Percentiles rank a stretch among this genome's conserved stretches.
phyloP scores from a whole-genome alignment of 257 asterid species.

The Leptodermis oblonga region DNA sequence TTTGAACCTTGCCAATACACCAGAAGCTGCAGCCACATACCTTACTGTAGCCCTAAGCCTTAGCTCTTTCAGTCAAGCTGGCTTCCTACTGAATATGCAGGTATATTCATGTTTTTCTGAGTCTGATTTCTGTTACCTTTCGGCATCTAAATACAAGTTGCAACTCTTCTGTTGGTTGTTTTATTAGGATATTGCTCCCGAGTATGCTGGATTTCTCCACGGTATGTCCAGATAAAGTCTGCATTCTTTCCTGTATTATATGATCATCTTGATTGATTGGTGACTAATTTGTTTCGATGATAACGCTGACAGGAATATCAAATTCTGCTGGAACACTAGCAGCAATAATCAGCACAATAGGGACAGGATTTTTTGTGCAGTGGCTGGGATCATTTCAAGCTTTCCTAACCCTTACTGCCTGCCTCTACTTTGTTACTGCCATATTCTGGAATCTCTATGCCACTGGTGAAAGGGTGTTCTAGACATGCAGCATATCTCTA shows the following conservation, averaged over 20 bases:
- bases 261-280: not conserved
- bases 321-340: conserved; percentile 95
- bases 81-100: conserved; percentile 90
- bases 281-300: not conserved
- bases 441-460: conserved; percentile 83
- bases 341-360: conserved; percentile 84
- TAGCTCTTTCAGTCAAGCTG: conserved; percentile 95
- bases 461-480: conserved; percentile 85
- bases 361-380: conserved; percentile 82
- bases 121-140: not conserved
- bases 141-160: not conserved
- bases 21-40: conserved; percentile 52
- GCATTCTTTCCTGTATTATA: not conserved
- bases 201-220: conserved; percentile 80
- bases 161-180: conserved; percentile 14
- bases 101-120: conserved; percentile 36
- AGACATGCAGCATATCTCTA: conserved; percentile 12
- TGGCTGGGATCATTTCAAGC: conserved; percentile 96
- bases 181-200: conserved; percentile 88
- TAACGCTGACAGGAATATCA: conserved; percentile 54
- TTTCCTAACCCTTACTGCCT: conserved; percentile 79
- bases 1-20: conserved; percentile 72
- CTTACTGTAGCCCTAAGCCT: conserved; percentile 73
- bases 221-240: conserved; percentile 36
- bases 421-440: conserved; percentile 73